A percentile compares a stretch with the other conserved stretches of the same genome.
Conservation (phyloP, 495 filamentous ascomycete species). For the Xylaria flabelliformis region DNA sequence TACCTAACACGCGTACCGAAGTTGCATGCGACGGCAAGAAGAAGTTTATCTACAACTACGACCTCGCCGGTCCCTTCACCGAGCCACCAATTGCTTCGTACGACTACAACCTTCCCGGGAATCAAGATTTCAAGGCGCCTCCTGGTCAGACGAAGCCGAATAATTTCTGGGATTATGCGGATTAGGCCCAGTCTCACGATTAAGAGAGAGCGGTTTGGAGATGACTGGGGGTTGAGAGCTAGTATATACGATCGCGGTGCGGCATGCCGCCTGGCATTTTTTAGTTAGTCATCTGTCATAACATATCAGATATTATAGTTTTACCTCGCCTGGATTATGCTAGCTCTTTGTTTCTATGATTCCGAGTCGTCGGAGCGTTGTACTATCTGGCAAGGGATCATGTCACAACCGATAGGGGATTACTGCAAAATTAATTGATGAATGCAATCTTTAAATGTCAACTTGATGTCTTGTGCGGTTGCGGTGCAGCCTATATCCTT, state of each 20-base stretch:
- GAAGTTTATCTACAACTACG: slow-evolving; percentile 21
- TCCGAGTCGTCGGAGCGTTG: neutral
- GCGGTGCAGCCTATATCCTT: neutral
- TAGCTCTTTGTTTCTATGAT: neutral
- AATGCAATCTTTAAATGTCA: neutral
- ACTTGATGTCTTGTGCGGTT: neutral
- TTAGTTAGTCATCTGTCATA: neutral
- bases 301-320: neutral
- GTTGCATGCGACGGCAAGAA: slow-evolving; percentile 32
- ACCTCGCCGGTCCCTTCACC: slow-evolving; percentile 23
- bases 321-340: neutral
- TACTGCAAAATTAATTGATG: neutral
- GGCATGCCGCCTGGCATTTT: neutral
- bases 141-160: neutral
- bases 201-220: neutral
- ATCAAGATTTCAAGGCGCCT: neutral
- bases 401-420: neutral
- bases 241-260: neutral
- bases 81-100: slow-evolving; percentile 1
- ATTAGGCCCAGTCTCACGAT: too few species aligned
- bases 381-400: neutral
- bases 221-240: neutral
- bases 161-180: neutral
- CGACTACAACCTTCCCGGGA: slow-evolving; percentile 19
- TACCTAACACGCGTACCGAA: slow-evolving; percentile 18